These are phyloP conservation scores for Camellia granthamiana DNA, from an alignment of 148 eudicot species.

Conservation along the genomic window DNA sequence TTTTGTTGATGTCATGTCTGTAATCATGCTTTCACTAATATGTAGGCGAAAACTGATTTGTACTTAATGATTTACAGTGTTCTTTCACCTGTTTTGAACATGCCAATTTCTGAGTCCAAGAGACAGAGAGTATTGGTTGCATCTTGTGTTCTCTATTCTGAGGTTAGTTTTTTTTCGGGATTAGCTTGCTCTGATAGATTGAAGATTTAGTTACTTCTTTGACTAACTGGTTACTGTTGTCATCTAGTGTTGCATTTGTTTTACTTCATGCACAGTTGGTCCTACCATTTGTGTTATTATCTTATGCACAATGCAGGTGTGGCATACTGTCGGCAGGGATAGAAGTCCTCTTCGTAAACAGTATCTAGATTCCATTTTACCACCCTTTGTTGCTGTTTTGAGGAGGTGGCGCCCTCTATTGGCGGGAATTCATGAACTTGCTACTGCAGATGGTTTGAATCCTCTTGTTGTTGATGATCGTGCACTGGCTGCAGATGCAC, in stretches of 20 bases:
- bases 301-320: slow-evolving; percentile 54
- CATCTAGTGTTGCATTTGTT: slow-evolving; percentile 3
- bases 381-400: slow-evolving; percentile 87
- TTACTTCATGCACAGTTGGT: slow-evolving; percentile 5
- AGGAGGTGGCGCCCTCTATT: slow-evolving; percentile 97
- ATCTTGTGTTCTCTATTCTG: slow-evolving; percentile 86
- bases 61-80: slow-evolving; percentile 63
- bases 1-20: not conserved
- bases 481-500: slow-evolving; percentile 85
- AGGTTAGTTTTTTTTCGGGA: slow-evolving; percentile 51
- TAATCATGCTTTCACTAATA: slow-evolving; percentile 5
- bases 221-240: slow-evolving; percentile 10
- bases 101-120: slow-evolving; percentile 92
- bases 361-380: slow-evolving; percentile 84
- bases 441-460: slow-evolving; percentile 77
- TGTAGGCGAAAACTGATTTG: slow-evolving; percentile 8
- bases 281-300: not conserved
- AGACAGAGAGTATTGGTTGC: slow-evolving; percentile 97
- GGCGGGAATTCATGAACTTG: slow-evolving; percentile 97
- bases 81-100: slow-evolving; percentile 88
- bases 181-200: not conserved
- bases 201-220: slow-evolving; percentile 9
- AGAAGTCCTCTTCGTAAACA: slow-evolving; percentile 83
- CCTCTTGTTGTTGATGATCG: slow-evolving; percentile 90
- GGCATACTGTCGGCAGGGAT: slow-evolving; percentile 84